Evolutionary conservation across 441 rosid species (phyloP).

Genomic region (Jatropha podagrica): DNA sequence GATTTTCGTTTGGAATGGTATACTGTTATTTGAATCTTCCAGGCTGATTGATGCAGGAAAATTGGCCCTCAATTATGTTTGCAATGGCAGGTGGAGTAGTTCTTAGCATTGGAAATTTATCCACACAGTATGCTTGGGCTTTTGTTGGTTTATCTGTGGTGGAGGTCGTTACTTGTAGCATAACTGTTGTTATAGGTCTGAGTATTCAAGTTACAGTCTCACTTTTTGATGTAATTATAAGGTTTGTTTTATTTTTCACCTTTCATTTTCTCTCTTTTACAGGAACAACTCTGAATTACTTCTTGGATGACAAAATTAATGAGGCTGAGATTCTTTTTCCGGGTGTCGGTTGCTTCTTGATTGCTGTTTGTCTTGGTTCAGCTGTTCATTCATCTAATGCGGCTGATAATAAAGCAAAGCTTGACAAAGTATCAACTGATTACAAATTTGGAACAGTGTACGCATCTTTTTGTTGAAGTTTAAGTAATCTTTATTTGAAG

Average conservation of each 20-base stretch:
- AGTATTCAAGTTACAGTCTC: neutral
- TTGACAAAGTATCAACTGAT: constrained; percentile 36
- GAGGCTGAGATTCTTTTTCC: constrained; percentile 81
- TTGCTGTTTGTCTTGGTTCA: constrained; percentile 81
- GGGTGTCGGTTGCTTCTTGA: constrained; percentile 77
- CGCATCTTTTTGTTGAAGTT: constrained; percentile 12
- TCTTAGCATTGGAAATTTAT: constrained; percentile 75
- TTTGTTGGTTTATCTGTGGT: constrained; percentile 84
- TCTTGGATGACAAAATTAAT: constrained; percentile 77
- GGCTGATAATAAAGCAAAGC: constrained; percentile 66
- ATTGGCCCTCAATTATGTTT: constrained; percentile 81
- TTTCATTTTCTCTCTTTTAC: constrained; percentile 19
- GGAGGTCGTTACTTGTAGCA: constrained; percentile 68
- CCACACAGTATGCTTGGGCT: constrained; percentile 89
- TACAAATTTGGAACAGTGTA: constrained; percentile 37
- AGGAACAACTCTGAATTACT: constrained; percentile 85
- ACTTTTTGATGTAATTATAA: neutral
- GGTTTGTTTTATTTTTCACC: neutral
- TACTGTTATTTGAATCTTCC: neutral
- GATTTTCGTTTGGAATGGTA: neutral
- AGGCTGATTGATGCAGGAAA: constrained; percentile 44
- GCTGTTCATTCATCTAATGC: constrained; percentile 77
- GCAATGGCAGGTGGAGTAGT: constrained; percentile 81
- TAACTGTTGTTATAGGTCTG: constrained; percentile 73
- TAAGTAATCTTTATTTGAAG: neutral